A percentile compares a stretch with the other conserved stretches of the same genome.
phyloP scores from a whole-genome alignment of 2,329 filamentous ascomycete species.

The Botrytis squamosa region DNA sequence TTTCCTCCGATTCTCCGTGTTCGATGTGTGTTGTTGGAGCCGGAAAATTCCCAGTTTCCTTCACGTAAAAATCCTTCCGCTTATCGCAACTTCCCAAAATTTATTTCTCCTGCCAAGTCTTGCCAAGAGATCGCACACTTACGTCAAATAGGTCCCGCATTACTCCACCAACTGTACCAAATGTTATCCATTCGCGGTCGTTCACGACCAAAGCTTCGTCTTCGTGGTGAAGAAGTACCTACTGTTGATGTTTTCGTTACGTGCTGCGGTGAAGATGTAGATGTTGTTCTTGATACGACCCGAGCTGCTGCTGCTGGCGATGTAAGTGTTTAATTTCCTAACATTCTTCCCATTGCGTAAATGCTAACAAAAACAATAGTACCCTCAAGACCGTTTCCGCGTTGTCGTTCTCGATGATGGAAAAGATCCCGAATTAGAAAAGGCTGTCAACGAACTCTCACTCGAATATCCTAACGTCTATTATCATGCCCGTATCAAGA shows the following conservation, averaged over 20 bases:
- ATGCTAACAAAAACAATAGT: slow-evolving; percentile 33
- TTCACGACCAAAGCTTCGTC: slow-evolving; percentile 52
- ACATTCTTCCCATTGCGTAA: not conserved
- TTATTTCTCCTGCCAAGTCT: not conserved
- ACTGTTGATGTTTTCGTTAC: slow-evolving; percentile 58
- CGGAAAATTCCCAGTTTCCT: not conserved
- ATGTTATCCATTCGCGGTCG: slow-evolving; percentile 57
- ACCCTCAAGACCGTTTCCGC: slow-evolving; percentile 52
- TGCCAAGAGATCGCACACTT: slow-evolving; percentile 7
- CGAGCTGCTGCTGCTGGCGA: slow-evolving; percentile 55
- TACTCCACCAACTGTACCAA: slow-evolving; percentile 58
- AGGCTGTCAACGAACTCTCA: slow-evolving; percentile 42
- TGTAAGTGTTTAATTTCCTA: slow-evolving; percentile 9
- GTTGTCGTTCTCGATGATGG: slow-evolving; percentile 58
- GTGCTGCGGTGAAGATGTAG: slow-evolving; percentile 56
- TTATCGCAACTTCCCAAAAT: not conserved
- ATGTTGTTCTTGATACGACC: slow-evolving; percentile 46
- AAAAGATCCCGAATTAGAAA: slow-evolving; percentile 44
- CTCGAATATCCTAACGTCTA: slow-evolving; percentile 45
- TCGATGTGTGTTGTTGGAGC: not conserved
- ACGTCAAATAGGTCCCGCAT: slow-evolving; percentile 45
- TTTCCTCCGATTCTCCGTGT: not conserved
- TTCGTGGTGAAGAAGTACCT: slow-evolving; percentile 41
- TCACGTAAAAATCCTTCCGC: not conserved
- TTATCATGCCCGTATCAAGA: slow-evolving; percentile 47